A percentile compares a stretch with the other conserved stretches of the same genome.
Evolutionary conservation across 208 protist species (phyloP).

Genomic region (Acanthamoeba castellanii): DNA sequence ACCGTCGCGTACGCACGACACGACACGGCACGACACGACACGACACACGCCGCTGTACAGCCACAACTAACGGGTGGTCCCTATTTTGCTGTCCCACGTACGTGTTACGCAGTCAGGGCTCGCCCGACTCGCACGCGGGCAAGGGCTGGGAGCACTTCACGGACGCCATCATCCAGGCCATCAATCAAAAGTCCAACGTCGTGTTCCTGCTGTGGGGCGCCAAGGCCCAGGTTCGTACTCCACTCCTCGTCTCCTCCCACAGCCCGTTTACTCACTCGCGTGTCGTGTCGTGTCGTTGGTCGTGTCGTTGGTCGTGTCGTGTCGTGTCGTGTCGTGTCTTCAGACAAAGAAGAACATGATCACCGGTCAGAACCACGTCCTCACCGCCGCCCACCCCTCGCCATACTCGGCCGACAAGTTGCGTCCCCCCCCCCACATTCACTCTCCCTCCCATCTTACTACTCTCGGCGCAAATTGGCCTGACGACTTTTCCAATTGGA

Average conservation of each 20-base stretch:
- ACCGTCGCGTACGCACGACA: conserved; percentile 50
- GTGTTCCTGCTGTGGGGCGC: conserved; percentile 71
- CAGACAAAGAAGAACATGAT: neutral
- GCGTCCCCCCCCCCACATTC: neutral
- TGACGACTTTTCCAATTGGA: neutral
- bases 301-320: neutral
- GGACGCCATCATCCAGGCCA: conserved; percentile 52
- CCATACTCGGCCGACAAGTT: neutral
- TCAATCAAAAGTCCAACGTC: conserved; percentile 34
- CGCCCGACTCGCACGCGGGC: conserved; percentile 18
- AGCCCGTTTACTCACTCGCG: neutral
- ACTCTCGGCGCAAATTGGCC: too few relatives aligned
- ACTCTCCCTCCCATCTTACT: neutral
- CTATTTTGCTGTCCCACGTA: too few relatives aligned
- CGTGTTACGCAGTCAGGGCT: neutral
- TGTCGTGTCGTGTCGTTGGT: neutral
- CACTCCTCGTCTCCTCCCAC: neutral
- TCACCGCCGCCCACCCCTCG: neutral
- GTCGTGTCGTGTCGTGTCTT: neutral
- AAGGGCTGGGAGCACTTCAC: conserved; percentile 68
- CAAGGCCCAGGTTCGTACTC: neutral
- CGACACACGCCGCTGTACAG: neutral
- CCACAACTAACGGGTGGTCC: too few relatives aligned
- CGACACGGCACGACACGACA: neutral
- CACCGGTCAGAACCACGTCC: neutral